Percentiles rank a stretch among this genome's conserved stretches.
phyloP scores from a whole-genome alignment of 768 basidiomycete species.

The Cubamyces lactineus region DNA sequence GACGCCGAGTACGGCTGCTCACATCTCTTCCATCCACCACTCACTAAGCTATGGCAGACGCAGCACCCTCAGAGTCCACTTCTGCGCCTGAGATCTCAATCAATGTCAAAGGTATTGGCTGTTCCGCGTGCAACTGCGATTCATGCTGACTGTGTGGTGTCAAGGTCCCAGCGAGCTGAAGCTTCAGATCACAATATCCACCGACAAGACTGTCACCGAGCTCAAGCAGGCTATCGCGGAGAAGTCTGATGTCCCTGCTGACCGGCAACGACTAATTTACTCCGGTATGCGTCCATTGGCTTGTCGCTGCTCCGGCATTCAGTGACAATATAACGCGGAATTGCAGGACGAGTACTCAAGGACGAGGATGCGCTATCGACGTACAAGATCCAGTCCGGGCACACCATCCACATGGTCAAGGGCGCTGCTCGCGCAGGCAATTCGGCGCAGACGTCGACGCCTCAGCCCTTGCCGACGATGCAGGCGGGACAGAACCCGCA shows the following conservation, averaged over 20 bases:
- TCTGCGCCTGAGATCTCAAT: conserved; percentile 36
- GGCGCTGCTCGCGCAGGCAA: conserved; percentile 59
- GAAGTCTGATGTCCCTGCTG: conserved; percentile 84
- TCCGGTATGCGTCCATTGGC: conserved; percentile 57
- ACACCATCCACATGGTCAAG: conserved; percentile 95
- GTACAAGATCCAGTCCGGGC: conserved; percentile 89
- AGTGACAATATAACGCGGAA: conserved; percentile 51
- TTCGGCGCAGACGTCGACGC: conserved; percentile 43
- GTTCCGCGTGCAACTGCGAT: not conserved
- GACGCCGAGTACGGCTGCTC: not conserved
- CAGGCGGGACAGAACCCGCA: conserved; percentile 88
- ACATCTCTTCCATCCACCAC: not conserved
- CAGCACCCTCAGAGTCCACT: conserved; percentile 14
- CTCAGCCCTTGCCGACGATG: conserved; percentile 78
- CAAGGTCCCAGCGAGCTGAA: conserved; percentile 91
- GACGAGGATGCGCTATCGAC: conserved; percentile 80
- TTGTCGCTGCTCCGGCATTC: conserved; percentile 1
- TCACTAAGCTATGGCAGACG: conserved; percentile 15
- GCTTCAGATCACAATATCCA: conserved; percentile 79
- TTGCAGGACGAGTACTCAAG: conserved; percentile 54
- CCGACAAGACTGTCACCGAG: conserved; percentile 85
- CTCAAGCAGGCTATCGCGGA: conserved; percentile 90
- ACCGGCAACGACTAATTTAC: conserved; percentile 90
- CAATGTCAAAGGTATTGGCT: conserved; percentile 58
- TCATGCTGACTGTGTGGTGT: not conserved